These are phyloP conservation scores for Cystoderma amianthinum DNA, from an alignment of 768 basidiomycete genomes.

Conservation along the genomic window DNA sequence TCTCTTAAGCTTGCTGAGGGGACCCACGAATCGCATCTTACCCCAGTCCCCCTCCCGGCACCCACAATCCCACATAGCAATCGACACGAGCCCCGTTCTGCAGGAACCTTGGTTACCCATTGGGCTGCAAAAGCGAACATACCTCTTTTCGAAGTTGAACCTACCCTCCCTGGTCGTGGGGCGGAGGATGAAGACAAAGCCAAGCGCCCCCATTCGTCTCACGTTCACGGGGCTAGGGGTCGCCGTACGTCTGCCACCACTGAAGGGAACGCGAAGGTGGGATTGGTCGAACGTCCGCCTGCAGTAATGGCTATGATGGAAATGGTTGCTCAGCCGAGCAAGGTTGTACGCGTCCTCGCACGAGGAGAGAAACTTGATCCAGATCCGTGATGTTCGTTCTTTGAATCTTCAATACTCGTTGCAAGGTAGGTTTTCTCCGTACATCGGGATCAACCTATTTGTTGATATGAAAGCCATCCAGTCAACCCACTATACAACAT, in stretches of 20 bases:
- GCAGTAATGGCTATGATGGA: slow-evolving; percentile 83
- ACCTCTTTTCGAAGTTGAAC: slow-evolving; percentile 45
- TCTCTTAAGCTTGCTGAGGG: slow-evolving; percentile 21
- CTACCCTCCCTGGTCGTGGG: slow-evolving; percentile 28
- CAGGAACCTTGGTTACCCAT: slow-evolving; percentile 51
- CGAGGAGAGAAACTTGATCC: slow-evolving; percentile 79
- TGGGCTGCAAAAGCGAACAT: slow-evolving; percentile 69
- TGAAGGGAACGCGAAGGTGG: slow-evolving; percentile 13
- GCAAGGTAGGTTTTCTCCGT: neutral
- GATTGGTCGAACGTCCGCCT: slow-evolving; percentile 70
- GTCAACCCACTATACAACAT: neutral
- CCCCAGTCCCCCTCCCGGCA: slow-evolving; percentile 63
- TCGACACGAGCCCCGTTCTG: slow-evolving; percentile 59
- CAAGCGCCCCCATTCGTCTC: slow-evolving; percentile 15
- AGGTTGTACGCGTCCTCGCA: slow-evolving; percentile 73
- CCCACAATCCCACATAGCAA: slow-evolving; percentile 41
- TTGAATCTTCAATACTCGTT: neutral
- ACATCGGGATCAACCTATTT: too few relatives aligned
- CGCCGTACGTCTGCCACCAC: slow-evolving; percentile 16
- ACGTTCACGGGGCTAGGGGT: slow-evolving; percentile 11
- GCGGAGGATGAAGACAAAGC: slow-evolving; percentile 20
- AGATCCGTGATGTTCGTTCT: slow-evolving; percentile 13
- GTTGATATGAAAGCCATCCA: neutral
- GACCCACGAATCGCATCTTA: slow-evolving; percentile 19
- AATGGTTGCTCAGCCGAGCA: slow-evolving; percentile 63